phyloP scores from a whole-genome alignment of 768 basidiomycete species.

The Termitomyces sp. region DNA sequence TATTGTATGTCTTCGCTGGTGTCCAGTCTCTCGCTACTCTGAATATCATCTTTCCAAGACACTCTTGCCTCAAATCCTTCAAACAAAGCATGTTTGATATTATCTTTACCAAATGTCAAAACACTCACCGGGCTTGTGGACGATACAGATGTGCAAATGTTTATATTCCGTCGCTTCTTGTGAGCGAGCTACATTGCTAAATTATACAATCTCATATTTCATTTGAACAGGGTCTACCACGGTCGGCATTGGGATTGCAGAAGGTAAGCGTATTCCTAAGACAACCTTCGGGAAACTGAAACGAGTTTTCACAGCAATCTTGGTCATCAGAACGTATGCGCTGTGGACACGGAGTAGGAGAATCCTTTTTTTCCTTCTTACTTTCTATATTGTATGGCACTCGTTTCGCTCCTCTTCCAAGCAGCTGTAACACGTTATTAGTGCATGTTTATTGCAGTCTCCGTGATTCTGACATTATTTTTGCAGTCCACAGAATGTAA shows the following conservation, averaged over 20 bases:
- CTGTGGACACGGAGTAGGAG: conserved; percentile 10
- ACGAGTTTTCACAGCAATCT: conserved; percentile 5
- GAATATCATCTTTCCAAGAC: not conserved
- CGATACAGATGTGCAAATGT: conserved; percentile 1
- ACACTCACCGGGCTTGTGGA: not conserved
- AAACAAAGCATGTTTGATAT: not conserved
- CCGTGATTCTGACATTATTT: not conserved
- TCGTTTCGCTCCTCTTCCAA: not conserved
- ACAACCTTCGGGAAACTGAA: not conserved
- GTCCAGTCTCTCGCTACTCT: not conserved
- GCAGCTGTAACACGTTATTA: not conserved
- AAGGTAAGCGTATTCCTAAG: not conserved
- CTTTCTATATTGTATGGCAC: conserved; percentile 4
- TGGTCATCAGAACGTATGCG: conserved; percentile 15
- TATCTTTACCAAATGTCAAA: not conserved
- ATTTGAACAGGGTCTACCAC: not conserved
- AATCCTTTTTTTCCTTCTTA: conserved; percentile 3
- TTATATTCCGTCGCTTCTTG: conserved; percentile 1
- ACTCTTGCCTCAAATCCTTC: not conserved
- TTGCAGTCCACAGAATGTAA: conserved; percentile 7
- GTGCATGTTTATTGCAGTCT: not conserved
- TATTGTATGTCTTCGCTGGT: conserved; percentile 12
- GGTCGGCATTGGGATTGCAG: conserved; percentile 4
- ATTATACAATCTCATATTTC: not conserved
- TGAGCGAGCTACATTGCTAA: not conserved